Conservation (phyloP, 2,329 filamentous ascomycete genomes). For the Lasiodiplodia gonubiensis region DNA sequence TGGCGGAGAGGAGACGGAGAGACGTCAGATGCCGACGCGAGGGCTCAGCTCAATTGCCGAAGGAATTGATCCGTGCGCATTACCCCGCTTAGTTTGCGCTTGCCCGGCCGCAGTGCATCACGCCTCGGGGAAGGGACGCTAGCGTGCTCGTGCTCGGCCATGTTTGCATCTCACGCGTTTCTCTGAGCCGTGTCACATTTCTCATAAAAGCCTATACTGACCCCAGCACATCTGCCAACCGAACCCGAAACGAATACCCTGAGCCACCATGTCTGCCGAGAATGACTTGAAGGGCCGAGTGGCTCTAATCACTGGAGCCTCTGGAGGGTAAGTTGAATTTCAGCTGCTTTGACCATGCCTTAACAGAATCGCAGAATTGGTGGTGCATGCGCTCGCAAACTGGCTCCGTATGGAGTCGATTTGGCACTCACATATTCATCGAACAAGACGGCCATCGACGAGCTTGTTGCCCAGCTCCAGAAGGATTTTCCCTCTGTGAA, state of each 20-base stretch:
- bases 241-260: neutral
- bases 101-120: slow-evolving; percentile 16
- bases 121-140: neutral
- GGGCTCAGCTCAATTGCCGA: slow-evolving; percentile 23
- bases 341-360: neutral
- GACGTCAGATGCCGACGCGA: slow-evolving; percentile 24
- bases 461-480: slow-evolving; percentile 52
- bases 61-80: slow-evolving; percentile 17
- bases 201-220: slow-evolving; percentile 4
- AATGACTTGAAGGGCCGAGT: slow-evolving; percentile 57
- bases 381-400: slow-evolving; percentile 61
- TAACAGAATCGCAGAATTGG: slow-evolving; percentile 58
- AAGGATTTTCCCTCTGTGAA: slow-evolving; percentile 38
- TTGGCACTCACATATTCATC: slow-evolving; percentile 66
- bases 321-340: slow-evolving; percentile 58
- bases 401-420: slow-evolving; percentile 59
- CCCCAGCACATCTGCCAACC: neutral
- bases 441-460: slow-evolving; percentile 54
- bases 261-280: slow-evolving; percentile 31
- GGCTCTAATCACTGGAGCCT: slow-evolving; percentile 66
- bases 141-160: neutral
- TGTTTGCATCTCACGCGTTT: neutral
- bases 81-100: slow-evolving; percentile 6
- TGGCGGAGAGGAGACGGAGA: slow-evolving; percentile 14
- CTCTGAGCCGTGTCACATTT: neutral